Percentiles rank a stretch among this genome's conserved stretches.
Conservation (phyloP, 257 asterid species). For the Lantana camara region DNA sequence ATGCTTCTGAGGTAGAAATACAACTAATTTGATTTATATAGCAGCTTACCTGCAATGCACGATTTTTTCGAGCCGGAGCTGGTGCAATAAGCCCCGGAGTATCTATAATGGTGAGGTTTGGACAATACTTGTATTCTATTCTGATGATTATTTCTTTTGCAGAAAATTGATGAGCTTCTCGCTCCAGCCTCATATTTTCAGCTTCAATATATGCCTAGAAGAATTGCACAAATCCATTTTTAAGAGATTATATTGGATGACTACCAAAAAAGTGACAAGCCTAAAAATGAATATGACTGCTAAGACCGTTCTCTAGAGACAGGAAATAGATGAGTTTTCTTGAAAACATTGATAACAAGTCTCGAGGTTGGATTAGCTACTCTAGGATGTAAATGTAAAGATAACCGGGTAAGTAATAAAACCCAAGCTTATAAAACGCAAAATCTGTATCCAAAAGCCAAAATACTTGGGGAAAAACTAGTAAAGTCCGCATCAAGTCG, state of each 20-base stretch:
- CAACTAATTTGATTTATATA: slow-evolving; percentile 1
- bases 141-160: slow-evolving; percentile 68
- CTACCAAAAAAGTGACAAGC: neutral
- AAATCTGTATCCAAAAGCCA: too few species aligned
- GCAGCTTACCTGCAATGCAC: slow-evolving; percentile 76
- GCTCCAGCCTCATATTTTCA: slow-evolving; percentile 77
- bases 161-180: slow-evolving; percentile 62
- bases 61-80: slow-evolving; percentile 68
- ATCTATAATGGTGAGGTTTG: slow-evolving; percentile 75
- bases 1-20: slow-evolving; percentile 23
- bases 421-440: neutral
- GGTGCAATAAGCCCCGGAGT: slow-evolving; percentile 88
- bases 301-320: neutral
- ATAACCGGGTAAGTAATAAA: neutral
- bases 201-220: slow-evolving; percentile 72
- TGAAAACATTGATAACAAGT: neutral
- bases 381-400: slow-evolving; percentile 2
- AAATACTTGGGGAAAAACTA: too few species aligned
- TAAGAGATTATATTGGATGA: too few species aligned
- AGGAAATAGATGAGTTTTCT: slow-evolving; percentile 2
- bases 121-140: slow-evolving; percentile 69
- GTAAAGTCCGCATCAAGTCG: too few species aligned
- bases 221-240: neutral
- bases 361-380: neutral
- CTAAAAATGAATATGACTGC: neutral